Evolutionary conservation across 1,139 yeast species (phyloP), one percentile per base, ranked within the genome.

Genomic region (Yamadazyma siamensis): DNA sequence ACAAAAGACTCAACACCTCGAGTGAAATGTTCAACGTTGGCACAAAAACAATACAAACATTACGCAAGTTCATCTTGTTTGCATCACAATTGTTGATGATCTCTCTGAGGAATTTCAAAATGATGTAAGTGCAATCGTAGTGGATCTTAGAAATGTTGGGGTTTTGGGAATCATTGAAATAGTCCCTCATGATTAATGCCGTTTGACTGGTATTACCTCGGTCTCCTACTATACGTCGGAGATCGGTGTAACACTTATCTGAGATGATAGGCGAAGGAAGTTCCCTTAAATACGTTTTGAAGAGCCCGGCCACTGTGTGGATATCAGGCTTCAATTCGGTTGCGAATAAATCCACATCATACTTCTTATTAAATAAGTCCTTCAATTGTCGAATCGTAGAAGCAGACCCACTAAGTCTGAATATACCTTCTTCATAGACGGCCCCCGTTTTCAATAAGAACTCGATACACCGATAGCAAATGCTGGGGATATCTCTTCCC

Each of bases 351-450:
- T 88, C 88, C 31, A 86, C 63, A 52, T 89, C 97, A 40, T 72
- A 74, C 11, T 73, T 66, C 15, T 47, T 54, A 47, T 78, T 79
- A 55, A 88, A 91, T 28, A 65, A 67, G 24, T 80, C 86, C 47
- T 84, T 86, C 27, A 91, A 67, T 23, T 70, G 74, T 35, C 85
- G 74, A 15, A 91, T 86, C 28, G 81, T 71, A 0, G 89, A 74
- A 32, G 91, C 85, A 20, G 95, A 84, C 2, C 98, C 98, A 55
- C 94, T 86, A 34, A 89, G 64, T 40, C 98, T 68, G 61, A 91
- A 91, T 2, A 91, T 75, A 3, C 98, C 98, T 51, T 89, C 96
- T 54, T 87, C 95, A 40, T 75, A 75, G 13, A 83, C 65, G 0
- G 95, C 96, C 8, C 84, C 79, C 14, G 80, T 73, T 28, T 66